These are phyloP conservation scores for Pseudisothecium myosuroides DNA, from an alignment of 225 moss, liverwort and hornwort species.

Conservation along the genomic window DNA sequence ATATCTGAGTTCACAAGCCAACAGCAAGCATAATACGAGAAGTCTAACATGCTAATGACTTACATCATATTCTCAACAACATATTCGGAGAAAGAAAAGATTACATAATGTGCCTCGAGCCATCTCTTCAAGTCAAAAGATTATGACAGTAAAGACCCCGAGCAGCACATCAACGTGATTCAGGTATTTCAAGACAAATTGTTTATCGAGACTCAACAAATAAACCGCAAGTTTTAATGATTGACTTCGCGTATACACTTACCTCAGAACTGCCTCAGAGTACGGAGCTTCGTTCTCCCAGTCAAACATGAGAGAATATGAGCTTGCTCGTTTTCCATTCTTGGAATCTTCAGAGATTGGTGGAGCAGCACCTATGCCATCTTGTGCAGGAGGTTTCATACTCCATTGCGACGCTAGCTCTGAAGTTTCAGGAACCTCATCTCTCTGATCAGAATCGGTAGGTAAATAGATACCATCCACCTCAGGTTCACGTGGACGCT, in stretches of 20 bases:
- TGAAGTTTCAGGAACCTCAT: conserved; percentile 21
- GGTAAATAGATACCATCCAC: conserved; percentile 20
- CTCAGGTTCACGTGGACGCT: conserved; percentile 64
- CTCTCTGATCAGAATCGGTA: conserved; percentile 22
- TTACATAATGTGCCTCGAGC: not conserved
- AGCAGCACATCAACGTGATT: not conserved
- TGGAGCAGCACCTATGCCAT: not conserved
- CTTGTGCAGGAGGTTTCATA: conserved; percentile 15
- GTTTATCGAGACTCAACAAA: not conserved
- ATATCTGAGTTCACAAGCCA: not conserved
- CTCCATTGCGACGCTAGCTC: conserved; percentile 18
- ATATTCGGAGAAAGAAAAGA: not conserved
- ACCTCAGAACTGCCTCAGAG: conserved; percentile 81
- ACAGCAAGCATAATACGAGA: not conserved
- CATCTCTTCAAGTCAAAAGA: not conserved
- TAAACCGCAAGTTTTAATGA: not conserved
- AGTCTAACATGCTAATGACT: not conserved
- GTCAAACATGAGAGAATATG: conserved; percentile 74
- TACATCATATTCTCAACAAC: not conserved
- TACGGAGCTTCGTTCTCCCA: conserved; percentile 94
- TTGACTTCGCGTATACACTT: not conserved
- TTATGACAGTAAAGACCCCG: not conserved
- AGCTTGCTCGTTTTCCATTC: conserved; percentile 16
- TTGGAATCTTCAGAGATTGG: conserved; percentile 9
- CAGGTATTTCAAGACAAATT: not conserved